Conservation (phyloP, 768 basidiomycete species). For the Nidularia sp. region DNA sequence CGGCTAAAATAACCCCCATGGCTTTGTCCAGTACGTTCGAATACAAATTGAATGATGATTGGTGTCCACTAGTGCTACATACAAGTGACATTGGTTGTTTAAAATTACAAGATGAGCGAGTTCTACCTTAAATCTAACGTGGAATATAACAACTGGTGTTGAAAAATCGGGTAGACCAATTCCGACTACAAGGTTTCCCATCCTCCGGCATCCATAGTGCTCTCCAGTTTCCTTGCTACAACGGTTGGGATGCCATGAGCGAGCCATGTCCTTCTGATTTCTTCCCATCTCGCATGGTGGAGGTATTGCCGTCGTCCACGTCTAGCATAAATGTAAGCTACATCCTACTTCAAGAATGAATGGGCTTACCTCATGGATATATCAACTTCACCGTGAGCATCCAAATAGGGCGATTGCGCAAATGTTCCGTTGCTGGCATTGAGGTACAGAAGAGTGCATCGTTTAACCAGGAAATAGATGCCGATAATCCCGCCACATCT, state of each 20-base stretch:
- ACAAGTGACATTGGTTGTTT: too few species aligned
- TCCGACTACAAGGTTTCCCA: constrained; percentile 74
- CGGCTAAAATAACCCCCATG: constrained; percentile 18
- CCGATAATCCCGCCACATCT: constrained; percentile 92
- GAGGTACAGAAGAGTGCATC: constrained; percentile 85
- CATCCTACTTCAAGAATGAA: neutral
- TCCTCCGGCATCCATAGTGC: constrained; percentile 84
- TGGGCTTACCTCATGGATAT: constrained; percentile 75
- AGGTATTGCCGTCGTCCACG: constrained; percentile 87
- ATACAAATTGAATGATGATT: too few species aligned
- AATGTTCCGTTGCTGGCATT: constrained; percentile 91
- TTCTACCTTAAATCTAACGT: too few species aligned
- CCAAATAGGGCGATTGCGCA: constrained; percentile 84
- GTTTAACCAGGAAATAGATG: constrained; percentile 87
- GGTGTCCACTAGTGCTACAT: too few species aligned
- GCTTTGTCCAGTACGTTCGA: too few species aligned
- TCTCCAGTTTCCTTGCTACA: constrained; percentile 85
- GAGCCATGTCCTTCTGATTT: constrained; percentile 88
- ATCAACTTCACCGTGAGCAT: constrained; percentile 92
- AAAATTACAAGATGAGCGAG: too few species aligned
- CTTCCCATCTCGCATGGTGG: constrained; percentile 85
- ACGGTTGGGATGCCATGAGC: constrained; percentile 85
- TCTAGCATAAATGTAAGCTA: constrained; percentile 30
- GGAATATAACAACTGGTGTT: neutral
- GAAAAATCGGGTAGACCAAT: neutral